These are phyloP conservation scores for Citrus cavaleriei DNA, from an alignment of 345 rosid genomes.

Conservation along the genomic window DNA sequence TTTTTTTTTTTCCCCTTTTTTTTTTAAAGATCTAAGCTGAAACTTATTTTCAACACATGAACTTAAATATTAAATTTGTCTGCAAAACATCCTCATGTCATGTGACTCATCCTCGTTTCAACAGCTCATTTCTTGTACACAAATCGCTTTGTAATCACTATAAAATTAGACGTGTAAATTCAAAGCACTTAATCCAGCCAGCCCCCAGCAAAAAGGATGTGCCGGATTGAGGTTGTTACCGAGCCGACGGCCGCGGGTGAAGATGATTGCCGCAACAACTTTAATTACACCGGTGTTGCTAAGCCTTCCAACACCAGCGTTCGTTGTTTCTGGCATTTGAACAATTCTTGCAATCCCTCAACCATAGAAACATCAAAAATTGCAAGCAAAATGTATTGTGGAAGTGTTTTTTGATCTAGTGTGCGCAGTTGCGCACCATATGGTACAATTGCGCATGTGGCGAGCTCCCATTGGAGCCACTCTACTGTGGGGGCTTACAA, in stretches of 20 bases:
- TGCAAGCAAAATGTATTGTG: no score
- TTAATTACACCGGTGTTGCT: conserved; percentile 56
- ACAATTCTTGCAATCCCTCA: conserved; percentile 76
- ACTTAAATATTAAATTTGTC: no score
- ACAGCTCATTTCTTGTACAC: conserved; percentile 50
- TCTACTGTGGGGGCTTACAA: no score
- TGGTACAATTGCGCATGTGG: no score
- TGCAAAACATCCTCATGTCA: neutral
- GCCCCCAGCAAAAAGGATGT: no score
- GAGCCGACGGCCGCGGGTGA: conserved; percentile 41
- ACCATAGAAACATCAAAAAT: conserved; percentile 23
- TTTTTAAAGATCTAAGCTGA: no score
- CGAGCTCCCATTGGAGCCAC: no score
- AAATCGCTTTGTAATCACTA: conserved; percentile 51
- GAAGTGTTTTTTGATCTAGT: no score
- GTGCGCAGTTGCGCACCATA: accelerated
- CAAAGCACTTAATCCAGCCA: conserved; percentile 37
- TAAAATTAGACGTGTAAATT: conserved; percentile 38
- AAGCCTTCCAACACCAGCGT: conserved; percentile 74
- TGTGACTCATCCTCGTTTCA: conserved; percentile 2
- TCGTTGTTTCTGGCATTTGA: conserved; percentile 79
- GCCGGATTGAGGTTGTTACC: conserved; percentile 27
- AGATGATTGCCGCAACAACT: conserved; percentile 38
- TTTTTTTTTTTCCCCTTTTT: no score
- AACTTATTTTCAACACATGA: no score